Percentiles rank a stretch among this genome's conserved stretches.
These are phyloP conservation scores for Saccharomycopsis sp. DNA, from an alignment of 805 yeast species.

Conservation along the genomic window DNA sequence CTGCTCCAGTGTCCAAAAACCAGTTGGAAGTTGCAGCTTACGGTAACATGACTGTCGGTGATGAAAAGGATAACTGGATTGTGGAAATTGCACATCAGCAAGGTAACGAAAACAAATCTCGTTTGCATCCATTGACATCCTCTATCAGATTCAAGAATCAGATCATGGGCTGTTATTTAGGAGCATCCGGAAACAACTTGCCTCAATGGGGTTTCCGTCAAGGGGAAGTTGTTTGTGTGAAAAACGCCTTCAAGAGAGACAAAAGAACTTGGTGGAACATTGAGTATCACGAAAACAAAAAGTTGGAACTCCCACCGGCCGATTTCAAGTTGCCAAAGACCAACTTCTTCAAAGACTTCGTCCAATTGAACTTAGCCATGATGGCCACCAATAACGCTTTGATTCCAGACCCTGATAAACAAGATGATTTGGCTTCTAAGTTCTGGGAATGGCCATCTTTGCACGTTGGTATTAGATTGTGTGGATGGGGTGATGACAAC, in stretches of 20 bases:
- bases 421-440: constrained; percentile 60
- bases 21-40: constrained; percentile 66
- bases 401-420: constrained; percentile 70
- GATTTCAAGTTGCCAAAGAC: constrained; percentile 67
- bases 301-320: constrained; percentile 52
- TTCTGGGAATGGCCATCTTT: constrained; percentile 92
- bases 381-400: constrained; percentile 81
- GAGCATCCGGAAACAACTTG: constrained; percentile 71
- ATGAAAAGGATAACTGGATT: constrained; percentile 70
- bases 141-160: constrained; percentile 69
- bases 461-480: constrained; percentile 66
- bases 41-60: constrained; percentile 61
- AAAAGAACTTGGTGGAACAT: constrained; percentile 88
- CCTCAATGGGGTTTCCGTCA: constrained; percentile 99
- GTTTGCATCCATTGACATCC: constrained; percentile 75
- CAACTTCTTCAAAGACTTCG: constrained; percentile 67
- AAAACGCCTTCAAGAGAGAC: constrained; percentile 60
- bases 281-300: constrained; percentile 58
- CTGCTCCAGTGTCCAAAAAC: constrained; percentile 51
- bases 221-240: constrained; percentile 86
- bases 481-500: constrained; percentile 57
- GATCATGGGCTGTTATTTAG: constrained; percentile 73
- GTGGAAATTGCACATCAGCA: constrained; percentile 60
- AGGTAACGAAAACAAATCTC: constrained; percentile 43
- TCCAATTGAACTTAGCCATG: constrained; percentile 76